Evolutionary conservation across 495 filamentous ascomycete species (phyloP).

Genomic region (Penicillium maclennaniae): DNA sequence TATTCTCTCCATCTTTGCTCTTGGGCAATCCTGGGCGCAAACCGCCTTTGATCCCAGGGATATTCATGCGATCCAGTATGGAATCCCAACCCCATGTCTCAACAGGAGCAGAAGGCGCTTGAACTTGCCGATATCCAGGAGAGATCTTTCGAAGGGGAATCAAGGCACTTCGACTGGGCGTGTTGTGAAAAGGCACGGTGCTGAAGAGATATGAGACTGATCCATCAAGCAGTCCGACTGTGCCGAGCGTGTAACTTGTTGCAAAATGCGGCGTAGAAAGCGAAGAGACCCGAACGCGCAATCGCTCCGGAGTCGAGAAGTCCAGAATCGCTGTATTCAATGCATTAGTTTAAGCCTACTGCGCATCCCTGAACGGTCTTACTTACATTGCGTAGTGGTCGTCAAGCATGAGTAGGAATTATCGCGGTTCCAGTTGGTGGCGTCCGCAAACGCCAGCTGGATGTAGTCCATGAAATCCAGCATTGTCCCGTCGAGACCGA

Average conservation of each 20-base stretch:
- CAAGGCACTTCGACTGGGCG: conserved; percentile 52
- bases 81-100: conserved; percentile 35
- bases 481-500: conserved; percentile 49
- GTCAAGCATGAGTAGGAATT: conserved; percentile 89
- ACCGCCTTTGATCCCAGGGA: conserved; percentile 16
- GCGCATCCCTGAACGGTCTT: conserved; percentile 9
- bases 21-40: not conserved
- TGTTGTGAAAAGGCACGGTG: conserved; percentile 61
- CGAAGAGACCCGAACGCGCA: conserved; percentile 74
- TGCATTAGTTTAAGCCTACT: not conserved
- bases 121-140: conserved; percentile 64
- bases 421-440: conserved; percentile 85
- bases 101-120: conserved; percentile 38
- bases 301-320: conserved; percentile 77
- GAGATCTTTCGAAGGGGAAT: conserved; percentile 63
- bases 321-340: conserved; percentile 65
- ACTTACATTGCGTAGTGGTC: conserved; percentile 73
- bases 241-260: conserved; percentile 83
- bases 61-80: conserved; percentile 25
- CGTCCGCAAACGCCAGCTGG: conserved; percentile 84
- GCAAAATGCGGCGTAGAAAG: conserved; percentile 88
- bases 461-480: conserved; percentile 98
- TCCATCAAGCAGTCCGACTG: conserved; percentile 81
- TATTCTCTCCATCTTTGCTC: conserved; percentile 6
- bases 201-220: conserved; percentile 90